Conservation (phyloP, 805 yeast species). For the Wickerhamomyces hampshirensis region DNA sequence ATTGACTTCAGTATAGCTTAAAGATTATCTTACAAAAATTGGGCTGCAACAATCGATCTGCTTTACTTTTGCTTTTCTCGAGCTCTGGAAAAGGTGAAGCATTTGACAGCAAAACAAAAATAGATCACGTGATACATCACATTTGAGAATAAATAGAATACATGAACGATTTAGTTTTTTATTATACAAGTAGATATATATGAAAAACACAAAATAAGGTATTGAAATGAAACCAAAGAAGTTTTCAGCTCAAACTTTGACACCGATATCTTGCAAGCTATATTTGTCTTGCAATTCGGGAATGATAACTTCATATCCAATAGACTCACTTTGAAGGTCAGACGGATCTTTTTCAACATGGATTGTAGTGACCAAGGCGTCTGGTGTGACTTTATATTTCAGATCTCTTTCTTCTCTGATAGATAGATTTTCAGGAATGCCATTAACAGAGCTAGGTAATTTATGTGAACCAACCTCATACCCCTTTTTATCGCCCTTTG, state of each 20-base stretch:
- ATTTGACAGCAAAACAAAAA: too few relatives aligned
- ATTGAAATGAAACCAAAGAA: too few relatives aligned
- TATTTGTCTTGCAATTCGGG: constrained; percentile 44
- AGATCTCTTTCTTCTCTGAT: constrained; percentile 30
- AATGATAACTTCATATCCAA: constrained; percentile 63
- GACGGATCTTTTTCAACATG: constrained; percentile 64
- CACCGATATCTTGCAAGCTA: constrained; percentile 16
- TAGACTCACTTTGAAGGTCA: constrained; percentile 46
- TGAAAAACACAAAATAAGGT: too few relatives aligned
- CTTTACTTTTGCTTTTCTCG: too few relatives aligned
- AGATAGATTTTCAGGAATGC: constrained; percentile 7
- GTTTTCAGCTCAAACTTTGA: constrained; percentile 13
- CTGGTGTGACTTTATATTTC: constrained; percentile 50
- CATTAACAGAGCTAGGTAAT: constrained; percentile 39
- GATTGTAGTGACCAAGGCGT: constrained; percentile 61
- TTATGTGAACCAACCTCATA: constrained; percentile 28
- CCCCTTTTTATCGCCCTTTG: constrained; percentile 9
- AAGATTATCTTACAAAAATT: too few relatives aligned
- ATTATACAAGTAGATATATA: too few relatives aligned
- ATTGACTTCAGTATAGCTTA: too few relatives aligned
- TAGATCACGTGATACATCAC: too few relatives aligned
- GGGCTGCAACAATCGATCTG: too few relatives aligned
- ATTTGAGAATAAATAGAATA: too few relatives aligned
- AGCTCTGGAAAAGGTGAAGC: too few relatives aligned
- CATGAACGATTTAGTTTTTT: too few relatives aligned